Conservation (phyloP, 306 rosid genomes). For the Fagus sylvatica region DNA sequence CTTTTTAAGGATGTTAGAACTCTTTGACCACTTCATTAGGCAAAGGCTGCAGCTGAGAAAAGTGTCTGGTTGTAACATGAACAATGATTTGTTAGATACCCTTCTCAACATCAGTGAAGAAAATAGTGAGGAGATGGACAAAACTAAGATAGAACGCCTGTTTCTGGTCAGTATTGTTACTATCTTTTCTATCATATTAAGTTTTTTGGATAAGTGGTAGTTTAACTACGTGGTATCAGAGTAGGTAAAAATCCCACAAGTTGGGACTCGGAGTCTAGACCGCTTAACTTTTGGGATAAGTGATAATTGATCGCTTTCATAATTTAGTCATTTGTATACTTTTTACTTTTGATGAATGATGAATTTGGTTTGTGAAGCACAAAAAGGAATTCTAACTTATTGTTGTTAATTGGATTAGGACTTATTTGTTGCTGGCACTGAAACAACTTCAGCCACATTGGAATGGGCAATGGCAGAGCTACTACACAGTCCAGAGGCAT, state of each 20-base stretch:
- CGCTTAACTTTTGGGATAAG: too few species aligned
- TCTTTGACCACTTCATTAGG: conserved; percentile 15
- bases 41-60: conserved; percentile 33
- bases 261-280: conserved; percentile 27
- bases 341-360: too few species aligned
- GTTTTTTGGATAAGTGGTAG: too few species aligned
- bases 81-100: conserved; percentile 38
- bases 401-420: conserved; percentile 5
- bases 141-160: conserved; percentile 23
- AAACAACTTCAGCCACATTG: conserved; percentile 25
- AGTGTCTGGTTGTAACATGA: neutral
- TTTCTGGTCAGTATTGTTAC: conserved; percentile 24
- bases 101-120: conserved; percentile 40
- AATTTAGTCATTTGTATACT: too few species aligned
- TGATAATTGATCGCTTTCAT: too few species aligned
- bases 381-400: conserved; percentile 19
- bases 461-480: conserved; percentile 41
- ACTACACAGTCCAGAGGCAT: conserved; percentile 10
- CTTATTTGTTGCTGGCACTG: conserved; percentile 25
- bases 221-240: too few species aligned
- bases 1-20: conserved; percentile 16
- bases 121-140: conserved; percentile 34
- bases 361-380: too few species aligned
- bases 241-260: too few species aligned
- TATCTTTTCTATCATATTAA: too few species aligned